Percentiles rank a stretch among this genome's conserved stretches.
phyloP scores from a whole-genome alignment of 2,329 filamentous ascomycete genomes.

The Alternaria triticimaculans region DNA sequence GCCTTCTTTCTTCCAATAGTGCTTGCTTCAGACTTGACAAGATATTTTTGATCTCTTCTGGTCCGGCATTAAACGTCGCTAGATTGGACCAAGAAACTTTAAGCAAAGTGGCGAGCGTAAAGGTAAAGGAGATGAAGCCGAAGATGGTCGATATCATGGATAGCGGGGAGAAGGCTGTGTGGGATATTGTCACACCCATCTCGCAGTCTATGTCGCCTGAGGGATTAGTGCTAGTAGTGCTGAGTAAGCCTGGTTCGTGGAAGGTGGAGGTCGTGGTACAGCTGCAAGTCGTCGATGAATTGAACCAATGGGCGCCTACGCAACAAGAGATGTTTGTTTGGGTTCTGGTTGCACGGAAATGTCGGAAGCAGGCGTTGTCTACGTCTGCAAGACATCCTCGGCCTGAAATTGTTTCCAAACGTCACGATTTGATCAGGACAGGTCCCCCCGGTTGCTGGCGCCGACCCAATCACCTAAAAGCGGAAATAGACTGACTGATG shows the following conservation, averaged over 20 bases:
- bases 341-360: neutral
- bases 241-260: neutral
- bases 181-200: slow-evolving; percentile 32
- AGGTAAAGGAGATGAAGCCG: slow-evolving; percentile 53
- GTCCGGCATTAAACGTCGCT: slow-evolving; percentile 46
- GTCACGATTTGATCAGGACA: neutral
- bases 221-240: neutral
- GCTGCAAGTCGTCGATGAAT: neutral
- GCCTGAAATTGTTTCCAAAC: neutral
- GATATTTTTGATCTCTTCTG: slow-evolving; percentile 49
- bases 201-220: neutral
- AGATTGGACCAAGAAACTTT: slow-evolving; percentile 52
- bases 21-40: slow-evolving; percentile 52
- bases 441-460: neutral
- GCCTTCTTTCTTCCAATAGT: slow-evolving; percentile 50
- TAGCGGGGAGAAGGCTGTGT: slow-evolving; percentile 41
- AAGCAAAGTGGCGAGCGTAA: slow-evolving; percentile 53
- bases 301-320: neutral
- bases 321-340: neutral
- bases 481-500: neutral
- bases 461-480: neutral
- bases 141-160: slow-evolving; percentile 47
- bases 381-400: neutral
- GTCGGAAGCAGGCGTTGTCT: neutral
- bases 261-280: neutral